These are phyloP conservation scores for Senna tora DNA, from an alignment of 306 rosid genomes.

Conservation along the genomic window DNA sequence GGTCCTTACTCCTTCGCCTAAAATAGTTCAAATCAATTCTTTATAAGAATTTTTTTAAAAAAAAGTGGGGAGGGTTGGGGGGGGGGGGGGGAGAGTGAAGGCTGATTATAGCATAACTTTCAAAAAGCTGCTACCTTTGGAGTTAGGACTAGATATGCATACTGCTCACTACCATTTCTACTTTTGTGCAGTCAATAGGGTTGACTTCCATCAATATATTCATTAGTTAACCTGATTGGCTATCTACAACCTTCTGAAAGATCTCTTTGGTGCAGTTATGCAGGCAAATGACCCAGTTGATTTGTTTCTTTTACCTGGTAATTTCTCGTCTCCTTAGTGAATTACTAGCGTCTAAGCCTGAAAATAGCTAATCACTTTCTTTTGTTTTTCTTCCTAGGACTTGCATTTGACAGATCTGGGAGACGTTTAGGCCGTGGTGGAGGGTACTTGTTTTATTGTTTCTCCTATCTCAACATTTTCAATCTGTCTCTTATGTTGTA, in stretches of 20 bases:
- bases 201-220: slow-evolving; percentile 42
- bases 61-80: no score
- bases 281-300: slow-evolving; percentile 89
- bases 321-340: slow-evolving; percentile 32
- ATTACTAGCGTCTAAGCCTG: slow-evolving; percentile 22
- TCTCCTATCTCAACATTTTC: slow-evolving; percentile 30
- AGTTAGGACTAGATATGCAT: slow-evolving; percentile 2
- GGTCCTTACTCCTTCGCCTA: slow-evolving; percentile 4
- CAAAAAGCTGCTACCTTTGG: slow-evolving; percentile 17
- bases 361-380: slow-evolving; percentile 22
- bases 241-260: slow-evolving; percentile 40
- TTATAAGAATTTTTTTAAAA: no score
- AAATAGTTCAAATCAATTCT: not conserved
- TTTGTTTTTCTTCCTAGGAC: slow-evolving; percentile 57
- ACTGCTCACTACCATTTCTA: slow-evolving; percentile 20
- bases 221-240: slow-evolving; percentile 40
- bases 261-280: slow-evolving; percentile 77
- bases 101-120: slow-evolving; percentile 18
- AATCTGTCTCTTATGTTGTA: slow-evolving; percentile 15
- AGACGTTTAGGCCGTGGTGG: slow-evolving; percentile 99
- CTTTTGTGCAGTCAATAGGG: slow-evolving; percentile 38
- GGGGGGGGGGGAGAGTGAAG: no score
- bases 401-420: slow-evolving; percentile 92
- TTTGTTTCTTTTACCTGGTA: slow-evolving; percentile 91
- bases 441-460: slow-evolving; percentile 63